Percentiles rank a stretch among this genome's conserved stretches.
Evolutionary conservation across 192 early-diverging fungal genomes (phyloP).

Genomic region (Gigaspora rosea): DNA sequence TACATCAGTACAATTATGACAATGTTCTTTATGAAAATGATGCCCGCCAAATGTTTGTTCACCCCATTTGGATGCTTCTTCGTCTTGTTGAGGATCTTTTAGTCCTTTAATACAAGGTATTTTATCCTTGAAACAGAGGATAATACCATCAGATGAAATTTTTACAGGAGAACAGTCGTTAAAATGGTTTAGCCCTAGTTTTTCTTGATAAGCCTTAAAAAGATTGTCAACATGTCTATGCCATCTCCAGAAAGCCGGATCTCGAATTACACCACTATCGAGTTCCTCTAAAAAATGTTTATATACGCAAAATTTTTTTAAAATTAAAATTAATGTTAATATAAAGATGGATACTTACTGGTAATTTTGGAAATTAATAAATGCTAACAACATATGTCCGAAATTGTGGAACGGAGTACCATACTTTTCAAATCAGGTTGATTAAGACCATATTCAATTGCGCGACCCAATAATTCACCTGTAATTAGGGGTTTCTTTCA

Average conservation of each 20-base stretch:
- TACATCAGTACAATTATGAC: too few species aligned
- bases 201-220: not conserved
- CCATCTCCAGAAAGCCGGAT: slow-evolving; percentile 13
- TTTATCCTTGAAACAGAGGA: not conserved
- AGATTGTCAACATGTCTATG: slow-evolving; percentile 10
- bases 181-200: not conserved
- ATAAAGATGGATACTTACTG: not conserved
- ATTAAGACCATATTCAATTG: not conserved
- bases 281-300: not conserved
- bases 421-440: not conserved
- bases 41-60: not conserved
- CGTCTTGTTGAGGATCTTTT: not conserved
- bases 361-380: not conserved
- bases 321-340: not conserved
- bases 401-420: not conserved
- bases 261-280: not conserved
- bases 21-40: not conserved
- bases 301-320: not conserved
- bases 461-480: not conserved
- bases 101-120: not conserved
- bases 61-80: not conserved
- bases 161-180: not conserved
- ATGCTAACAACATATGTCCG: not conserved
- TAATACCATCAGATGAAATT: not conserved
- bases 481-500: not conserved